A percentile compares a stretch with the other conserved stretches of the same genome.
These are phyloP conservation scores for Paraurostyla sp. DNA, from an alignment of 73 alveolate genomes.

Conservation along the genomic window DNA sequence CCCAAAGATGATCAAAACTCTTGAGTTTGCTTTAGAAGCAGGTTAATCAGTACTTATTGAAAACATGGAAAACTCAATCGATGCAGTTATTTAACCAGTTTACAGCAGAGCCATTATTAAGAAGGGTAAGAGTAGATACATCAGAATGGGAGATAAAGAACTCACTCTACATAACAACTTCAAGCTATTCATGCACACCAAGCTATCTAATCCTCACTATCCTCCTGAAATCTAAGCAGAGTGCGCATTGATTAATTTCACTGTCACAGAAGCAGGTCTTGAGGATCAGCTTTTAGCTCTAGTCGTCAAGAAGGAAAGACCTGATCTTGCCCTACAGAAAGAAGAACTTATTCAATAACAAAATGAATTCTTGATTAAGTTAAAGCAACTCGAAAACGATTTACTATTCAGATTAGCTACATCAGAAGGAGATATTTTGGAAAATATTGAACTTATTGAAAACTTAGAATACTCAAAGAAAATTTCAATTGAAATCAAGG, in stretches of 20 bases:
- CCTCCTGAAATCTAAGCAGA: slow-evolving; percentile 99
- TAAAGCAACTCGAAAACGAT: slow-evolving; percentile 95
- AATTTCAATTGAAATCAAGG: slow-evolving; percentile 96
- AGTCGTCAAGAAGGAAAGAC: slow-evolving; percentile 99
- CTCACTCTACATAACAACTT: slow-evolving; percentile 95
- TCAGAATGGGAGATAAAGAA: slow-evolving; percentile 99
- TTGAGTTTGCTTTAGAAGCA: slow-evolving; percentile 94
- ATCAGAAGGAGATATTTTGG: slow-evolving; percentile 97
- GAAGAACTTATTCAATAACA: slow-evolving; percentile 99
- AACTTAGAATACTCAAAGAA: slow-evolving; percentile 98
- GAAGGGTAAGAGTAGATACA: slow-evolving; percentile 92
- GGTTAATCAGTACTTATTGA: slow-evolving; percentile 99
- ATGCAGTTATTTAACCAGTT: slow-evolving; percentile 99
- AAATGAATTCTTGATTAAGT: slow-evolving; percentile 97
- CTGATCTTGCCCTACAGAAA: slow-evolving; percentile 98
- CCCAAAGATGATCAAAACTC: slow-evolving; percentile 84
- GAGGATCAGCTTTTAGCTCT: slow-evolving; percentile 99
- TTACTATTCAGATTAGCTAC: slow-evolving; percentile 89
- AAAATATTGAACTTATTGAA: slow-evolving; percentile 98
- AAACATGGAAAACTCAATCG: slow-evolving; percentile 98
- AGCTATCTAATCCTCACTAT: slow-evolving; percentile 99
- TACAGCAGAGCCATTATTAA: slow-evolving; percentile 94
- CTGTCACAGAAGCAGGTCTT: slow-evolving; percentile 99
- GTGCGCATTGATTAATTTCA: slow-evolving; percentile 99
- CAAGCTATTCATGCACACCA: slow-evolving; percentile 99